phyloP scores from a whole-genome alignment of 192 early-diverging fungal species.

The Funneliformis geosporum region DNA sequence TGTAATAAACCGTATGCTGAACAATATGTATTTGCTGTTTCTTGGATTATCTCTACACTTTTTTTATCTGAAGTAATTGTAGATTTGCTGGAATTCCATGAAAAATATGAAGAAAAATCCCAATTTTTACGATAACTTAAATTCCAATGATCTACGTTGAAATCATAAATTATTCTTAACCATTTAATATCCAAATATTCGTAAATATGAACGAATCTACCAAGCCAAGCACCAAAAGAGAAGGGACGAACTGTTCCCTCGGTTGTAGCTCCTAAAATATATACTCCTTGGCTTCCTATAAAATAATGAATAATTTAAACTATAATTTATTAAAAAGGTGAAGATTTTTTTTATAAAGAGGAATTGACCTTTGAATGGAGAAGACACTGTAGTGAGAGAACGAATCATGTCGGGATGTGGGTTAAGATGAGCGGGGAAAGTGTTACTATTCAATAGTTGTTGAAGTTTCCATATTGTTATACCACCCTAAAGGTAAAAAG shows the following conservation, averaged over 20 bases:
- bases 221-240: constrained; percentile 23
- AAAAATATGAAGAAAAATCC: background rate
- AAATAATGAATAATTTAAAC: too few species aligned
- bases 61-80: background rate
- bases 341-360: background rate
- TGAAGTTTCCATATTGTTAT: constrained; percentile 26
- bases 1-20: background rate
- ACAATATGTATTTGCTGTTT: background rate
- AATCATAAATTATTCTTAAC: constrained; percentile 18
- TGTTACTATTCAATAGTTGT: constrained; percentile 11
- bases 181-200: constrained; percentile 28
- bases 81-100: background rate
- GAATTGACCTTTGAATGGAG: constrained; percentile 13
- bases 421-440: background rate
- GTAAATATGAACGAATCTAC: constrained; percentile 21
- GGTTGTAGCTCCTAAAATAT: background rate
- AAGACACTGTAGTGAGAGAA: constrained; percentile 12
- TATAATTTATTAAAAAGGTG: too few species aligned
- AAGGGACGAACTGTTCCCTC: constrained; percentile 12
- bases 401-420: constrained; percentile 26
- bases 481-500: constrained; percentile 14
- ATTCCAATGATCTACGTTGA: constrained; percentile 27
- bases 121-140: constrained; percentile 13
- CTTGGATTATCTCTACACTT: background rate
- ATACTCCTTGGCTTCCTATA: constrained; percentile 18